A percentile compares a stretch with the other conserved stretches of the same genome.
Evolutionary conservation across 495 filamentous ascomycete species (phyloP).

Genomic region (Daldinia childiae): DNA sequence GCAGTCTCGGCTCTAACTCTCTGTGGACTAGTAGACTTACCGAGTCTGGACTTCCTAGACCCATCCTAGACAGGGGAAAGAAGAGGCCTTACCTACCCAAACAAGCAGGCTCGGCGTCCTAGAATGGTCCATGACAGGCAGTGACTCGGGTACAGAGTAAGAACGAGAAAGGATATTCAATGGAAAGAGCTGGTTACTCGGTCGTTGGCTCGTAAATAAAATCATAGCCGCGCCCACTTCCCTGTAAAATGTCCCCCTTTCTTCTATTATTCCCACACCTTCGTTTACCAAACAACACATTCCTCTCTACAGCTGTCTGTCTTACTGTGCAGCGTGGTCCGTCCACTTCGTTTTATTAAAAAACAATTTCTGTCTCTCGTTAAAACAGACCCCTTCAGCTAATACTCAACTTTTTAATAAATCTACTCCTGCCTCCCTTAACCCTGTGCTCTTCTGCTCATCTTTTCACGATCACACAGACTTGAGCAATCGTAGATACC

Average conservation of each 20-base stretch:
- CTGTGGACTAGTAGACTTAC: conserved; percentile 17
- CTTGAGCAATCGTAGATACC: conserved; percentile 2
- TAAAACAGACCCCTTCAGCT: conserved; percentile 32
- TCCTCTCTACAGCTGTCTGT: conserved; percentile 26
- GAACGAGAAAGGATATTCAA: conserved; percentile 36
- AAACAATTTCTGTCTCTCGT: conserved; percentile 40
- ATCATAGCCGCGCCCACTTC: conserved; percentile 34
- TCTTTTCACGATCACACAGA: conserved; percentile 9
- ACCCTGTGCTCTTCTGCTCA: conserved; percentile 6
- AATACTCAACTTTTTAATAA: conserved; percentile 35
- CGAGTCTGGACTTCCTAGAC: conserved; percentile 35
- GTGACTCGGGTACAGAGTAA: conserved; percentile 2
- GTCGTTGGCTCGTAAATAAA: conserved; percentile 42
- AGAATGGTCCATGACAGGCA: conserved; percentile 18
- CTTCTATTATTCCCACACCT: conserved; percentile 38
- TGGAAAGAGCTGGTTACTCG: conserved; percentile 37
- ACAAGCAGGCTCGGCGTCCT: conserved; percentile 28
- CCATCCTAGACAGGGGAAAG: conserved; percentile 26
- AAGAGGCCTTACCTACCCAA: conserved; percentile 33
- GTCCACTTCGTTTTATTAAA: conserved; percentile 28
- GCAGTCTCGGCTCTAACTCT: conserved; percentile 40
- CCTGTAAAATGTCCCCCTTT: conserved; percentile 34
- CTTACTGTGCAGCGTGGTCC: conserved; percentile 34
- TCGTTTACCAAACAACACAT: conserved; percentile 37
- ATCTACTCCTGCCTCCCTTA: conserved; percentile 4